Evolutionary conservation across 2,329 filamentous ascomycete genomes (phyloP).

Genomic region (Exophiala sp.): DNA sequence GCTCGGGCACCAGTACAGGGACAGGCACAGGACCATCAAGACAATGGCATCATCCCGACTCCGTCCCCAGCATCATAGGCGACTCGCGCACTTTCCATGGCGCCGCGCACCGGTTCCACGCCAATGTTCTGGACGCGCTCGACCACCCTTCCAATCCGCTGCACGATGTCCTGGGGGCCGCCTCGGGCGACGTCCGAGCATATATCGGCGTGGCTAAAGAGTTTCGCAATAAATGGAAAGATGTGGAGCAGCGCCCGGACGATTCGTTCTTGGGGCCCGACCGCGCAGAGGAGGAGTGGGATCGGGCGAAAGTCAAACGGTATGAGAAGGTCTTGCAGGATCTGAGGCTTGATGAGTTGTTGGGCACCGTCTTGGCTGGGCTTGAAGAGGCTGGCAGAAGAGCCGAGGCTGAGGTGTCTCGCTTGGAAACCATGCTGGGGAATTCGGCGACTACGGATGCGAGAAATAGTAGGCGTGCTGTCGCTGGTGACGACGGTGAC

Average conservation of each 20-base stretch:
- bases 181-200: slow-evolving; percentile 46
- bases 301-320: slow-evolving; percentile 26
- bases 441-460: neutral
- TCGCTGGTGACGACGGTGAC: neutral
- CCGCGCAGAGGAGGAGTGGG: slow-evolving; percentile 29
- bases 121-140: slow-evolving; percentile 60
- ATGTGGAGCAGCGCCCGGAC: slow-evolving; percentile 22
- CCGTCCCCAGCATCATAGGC: slow-evolving; percentile 21
- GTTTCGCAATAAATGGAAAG: slow-evolving; percentile 65
- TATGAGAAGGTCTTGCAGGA: slow-evolving; percentile 47
- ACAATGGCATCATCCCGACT: too few species aligned
- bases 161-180: slow-evolving; percentile 48
- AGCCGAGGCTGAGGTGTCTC: slow-evolving; percentile 44
- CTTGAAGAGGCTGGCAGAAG: slow-evolving; percentile 54
- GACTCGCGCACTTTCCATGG: slow-evolving; percentile 26
- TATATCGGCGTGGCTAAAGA: slow-evolving; percentile 63
- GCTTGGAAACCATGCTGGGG: slow-evolving; percentile 15
- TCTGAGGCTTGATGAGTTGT: slow-evolving; percentile 57
- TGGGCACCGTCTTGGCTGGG: slow-evolving; percentile 52
- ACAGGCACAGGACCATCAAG: too few species aligned
- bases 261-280: slow-evolving; percentile 17
- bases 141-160: slow-evolving; percentile 54
- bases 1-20: too few species aligned
- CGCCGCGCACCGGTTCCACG: slow-evolving; percentile 56
- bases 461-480: neutral